Evolutionary conservation across 2,329 filamentous ascomycete species (phyloP).

Genomic region (Neopestalotiopsis sp.): DNA sequence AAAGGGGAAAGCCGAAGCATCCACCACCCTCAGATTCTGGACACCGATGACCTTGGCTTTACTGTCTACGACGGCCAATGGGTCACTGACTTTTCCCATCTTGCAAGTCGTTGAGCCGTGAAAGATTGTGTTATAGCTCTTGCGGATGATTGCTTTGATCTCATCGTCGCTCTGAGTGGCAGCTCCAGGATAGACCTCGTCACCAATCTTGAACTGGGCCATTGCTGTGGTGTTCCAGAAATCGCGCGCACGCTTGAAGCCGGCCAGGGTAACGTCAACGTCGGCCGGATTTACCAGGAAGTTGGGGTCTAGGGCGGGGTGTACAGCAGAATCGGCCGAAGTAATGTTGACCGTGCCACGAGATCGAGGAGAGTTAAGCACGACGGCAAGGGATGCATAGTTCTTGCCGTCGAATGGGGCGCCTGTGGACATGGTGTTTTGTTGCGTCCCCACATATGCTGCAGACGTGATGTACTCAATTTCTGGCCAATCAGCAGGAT

Average conservation of each 20-base stretch:
- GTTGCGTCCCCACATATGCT: constrained; percentile 5
- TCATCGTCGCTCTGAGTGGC: constrained; percentile 46
- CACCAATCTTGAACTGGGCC: constrained; percentile 45
- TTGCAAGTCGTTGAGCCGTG: constrained; percentile 59
- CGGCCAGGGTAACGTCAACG: constrained; percentile 70
- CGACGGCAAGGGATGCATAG: constrained; percentile 36
- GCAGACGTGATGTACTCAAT: constrained; percentile 14
- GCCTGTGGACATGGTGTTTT: background rate
- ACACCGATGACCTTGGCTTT: constrained; percentile 60
- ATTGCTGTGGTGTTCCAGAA: constrained; percentile 68
- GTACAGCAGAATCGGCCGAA: constrained; percentile 44
- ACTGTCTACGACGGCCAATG: constrained; percentile 58
- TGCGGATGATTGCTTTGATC: constrained; percentile 42
- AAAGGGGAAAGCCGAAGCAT: constrained; percentile 45
- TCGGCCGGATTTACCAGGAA: constrained; percentile 45
- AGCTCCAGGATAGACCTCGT: constrained; percentile 44
- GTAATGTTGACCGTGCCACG: constrained; percentile 68
- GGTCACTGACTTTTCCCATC: constrained; percentile 57
- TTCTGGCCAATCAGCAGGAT: constrained; percentile 29
- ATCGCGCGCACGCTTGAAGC: constrained; percentile 66
- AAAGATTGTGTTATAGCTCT: constrained; percentile 41
- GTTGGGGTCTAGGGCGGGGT: constrained; percentile 38
- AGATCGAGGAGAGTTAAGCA: constrained; percentile 41
- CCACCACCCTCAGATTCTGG: constrained; percentile 59
- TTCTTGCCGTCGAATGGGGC: constrained; percentile 33